Evolutionary conservation across 305 asterid species (phyloP).

Genomic region (Solanum hybrid): DNA sequence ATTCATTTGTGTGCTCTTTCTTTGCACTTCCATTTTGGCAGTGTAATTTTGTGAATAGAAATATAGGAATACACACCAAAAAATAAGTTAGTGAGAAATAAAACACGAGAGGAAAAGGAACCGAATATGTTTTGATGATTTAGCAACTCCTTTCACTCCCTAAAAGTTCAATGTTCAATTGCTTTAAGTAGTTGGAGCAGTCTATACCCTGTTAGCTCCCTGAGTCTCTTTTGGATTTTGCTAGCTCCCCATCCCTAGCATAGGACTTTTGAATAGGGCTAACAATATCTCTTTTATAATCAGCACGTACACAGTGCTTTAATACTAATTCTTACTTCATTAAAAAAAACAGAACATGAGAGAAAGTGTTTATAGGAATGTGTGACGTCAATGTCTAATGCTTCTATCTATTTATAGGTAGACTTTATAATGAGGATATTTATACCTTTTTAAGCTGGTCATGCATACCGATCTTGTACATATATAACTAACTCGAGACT

Average conservation of each 20-base stretch:
- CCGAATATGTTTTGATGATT: neutral
- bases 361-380: neutral
- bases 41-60: neutral
- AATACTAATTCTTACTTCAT: neutral
- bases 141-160: neutral
- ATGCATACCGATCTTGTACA: neutral
- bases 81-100: neutral
- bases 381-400: neutral
- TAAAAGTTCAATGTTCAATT: neutral
- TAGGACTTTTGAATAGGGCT: neutral
- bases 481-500: neutral
- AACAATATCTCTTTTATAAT: neutral
- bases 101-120: neutral
- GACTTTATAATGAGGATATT: neutral
- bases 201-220: neutral
- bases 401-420: neutral
- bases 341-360: neutral
- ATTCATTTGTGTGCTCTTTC: neutral
- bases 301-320: neutral
- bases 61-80: neutral
- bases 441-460: neutral
- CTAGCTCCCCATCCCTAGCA: neutral
- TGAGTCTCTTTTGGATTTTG: neutral
- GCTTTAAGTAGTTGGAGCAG: neutral
- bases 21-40: neutral